Base-by-base conservation (phyloP, 106 monocot genomes). In the Phalaenopsis equestris region DNA sequence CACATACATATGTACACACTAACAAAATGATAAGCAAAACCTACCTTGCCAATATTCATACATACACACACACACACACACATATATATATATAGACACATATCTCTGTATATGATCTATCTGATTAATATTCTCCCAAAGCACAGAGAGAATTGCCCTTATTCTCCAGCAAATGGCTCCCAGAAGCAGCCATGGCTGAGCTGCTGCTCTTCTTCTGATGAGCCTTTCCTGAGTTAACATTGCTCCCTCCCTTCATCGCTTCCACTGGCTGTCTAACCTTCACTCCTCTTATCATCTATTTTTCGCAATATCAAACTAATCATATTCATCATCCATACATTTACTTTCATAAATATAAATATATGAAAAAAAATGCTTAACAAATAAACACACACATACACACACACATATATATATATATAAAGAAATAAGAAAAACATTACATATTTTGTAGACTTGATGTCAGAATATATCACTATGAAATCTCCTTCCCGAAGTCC, bases 251-350 rank as follows among this genome's bases (percentile, higher is more conserved):
- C 14, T 52, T 52, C 12, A 52, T 52, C 14, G 19, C 70, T 7
- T 82, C 82, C 21, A 46, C 6, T 17, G 46, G 72, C n/a, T 58
- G 70, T 19, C 82, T 18, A 16, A 82, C 82, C 76, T 82, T 82
- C 77, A 82, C 82, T 56, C 82, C 82, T 72, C 82, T 82, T 77
- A 82, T 82, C 82, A 82, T 68, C 82, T 82, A 55, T 78, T 39
- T 42, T 37, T 78, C 52, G 5, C 23, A 70, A 14, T 39, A 70
- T 52, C 52, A 52, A 52, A 3, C 52, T 52, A 10, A 52, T 12
- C 52, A 52, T 52, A 52, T 10, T 52, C 52, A 52, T 30, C 30
- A 30, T 30, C 30, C 30, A 30, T 30, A 30, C 30, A 30, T 30
- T 30, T 30, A 30, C 0, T 30, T 30, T 30, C 30, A 30, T 30